Evolutionary conservation across 192 early-diverging fungal genomes (phyloP).

Genomic region (Entomortierella beljakovae): DNA sequence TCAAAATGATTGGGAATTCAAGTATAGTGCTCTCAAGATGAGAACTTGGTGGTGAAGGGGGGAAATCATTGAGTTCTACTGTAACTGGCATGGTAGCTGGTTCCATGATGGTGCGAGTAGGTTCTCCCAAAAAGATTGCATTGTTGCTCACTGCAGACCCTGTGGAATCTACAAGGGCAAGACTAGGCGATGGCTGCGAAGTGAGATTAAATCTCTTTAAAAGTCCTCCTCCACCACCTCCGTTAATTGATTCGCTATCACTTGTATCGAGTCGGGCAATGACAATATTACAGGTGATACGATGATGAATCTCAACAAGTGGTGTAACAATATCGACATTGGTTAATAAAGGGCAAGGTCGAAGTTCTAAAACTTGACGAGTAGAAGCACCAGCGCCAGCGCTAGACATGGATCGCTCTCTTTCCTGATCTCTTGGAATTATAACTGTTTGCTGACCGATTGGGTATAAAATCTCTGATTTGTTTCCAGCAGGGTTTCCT

Average conservation of each 20-base stretch:
- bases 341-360: conserved; percentile 35
- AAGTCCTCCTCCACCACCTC: conserved; percentile 34
- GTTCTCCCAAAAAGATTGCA: conserved; percentile 40
- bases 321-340: conserved; percentile 45
- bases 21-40: conserved; percentile 36
- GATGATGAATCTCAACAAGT: conserved; percentile 44
- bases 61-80: conserved; percentile 43
- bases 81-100: conserved; percentile 30
- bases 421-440: conserved; percentile 36
- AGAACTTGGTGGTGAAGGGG: conserved; percentile 31
- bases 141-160: conserved; percentile 40
- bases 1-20: conserved; percentile 51
- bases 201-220: conserved; percentile 37
- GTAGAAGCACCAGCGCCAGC: conserved; percentile 52
- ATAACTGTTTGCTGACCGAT: conserved; percentile 53
- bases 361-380: conserved; percentile 42
- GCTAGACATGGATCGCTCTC: conserved; percentile 47
- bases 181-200: conserved; percentile 23
- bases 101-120: conserved; percentile 44
- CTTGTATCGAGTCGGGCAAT: conserved; percentile 26
- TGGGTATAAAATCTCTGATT: conserved; percentile 53
- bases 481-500: conserved; percentile 47
- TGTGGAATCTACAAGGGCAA: conserved; percentile 35
- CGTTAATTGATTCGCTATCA: not conserved
- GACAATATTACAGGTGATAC: conserved; percentile 45